Evolutionary conservation across 495 filamentous ascomycete genomes (phyloP), one percentile per base, ranked within the genome.

Genomic region (Pseudotulostoma volvatum): DNA sequence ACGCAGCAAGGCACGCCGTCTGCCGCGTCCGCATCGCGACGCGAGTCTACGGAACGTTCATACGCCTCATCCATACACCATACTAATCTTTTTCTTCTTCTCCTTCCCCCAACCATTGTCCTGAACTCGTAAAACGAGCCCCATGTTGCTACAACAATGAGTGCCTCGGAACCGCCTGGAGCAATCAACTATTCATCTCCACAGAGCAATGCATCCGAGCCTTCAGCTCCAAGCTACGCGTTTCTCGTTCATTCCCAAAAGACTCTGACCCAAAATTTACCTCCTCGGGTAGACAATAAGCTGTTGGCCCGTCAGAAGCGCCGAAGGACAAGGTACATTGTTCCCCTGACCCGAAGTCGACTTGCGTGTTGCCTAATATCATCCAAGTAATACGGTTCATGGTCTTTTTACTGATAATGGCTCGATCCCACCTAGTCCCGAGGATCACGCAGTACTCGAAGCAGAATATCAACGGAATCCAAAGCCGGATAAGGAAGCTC

Each of bases 391-490:
- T 25, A 18, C 38, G 21, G 4, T 38, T 38, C 1, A 30, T 38
- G 18, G 7, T n/a, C 28, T 14, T 18, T 36, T 7, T 38, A 17
- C 8, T 15, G 5, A 38, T n/a, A 9, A 1, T 36, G 9, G 25
- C 9, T 13, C 37, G 8, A 11, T 18, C 7, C 16, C 31, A 8
- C 14, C 17, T 53, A 90, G 82, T 44, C 76, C 80, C 7, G 78
- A 88, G 57, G 90, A 97, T 56, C 87, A 95, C 63, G 74, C 79
- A 3, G 74, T 88, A 43, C 79, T 97, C 36, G 88, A 96, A 60
- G 69, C 77, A 18, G 87, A 90, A 48, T 96, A 93, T 54, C 68
- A 74, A 44, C 66, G 65, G 25, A 87, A 95, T 52, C 69, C 85
- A 2, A 94, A 93, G 54, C 92, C 92, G 38, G 90, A 96, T 64